Conservation (phyloP, 2,329 filamentous ascomycete genomes). For the Graphilbum sp. region DNA sequence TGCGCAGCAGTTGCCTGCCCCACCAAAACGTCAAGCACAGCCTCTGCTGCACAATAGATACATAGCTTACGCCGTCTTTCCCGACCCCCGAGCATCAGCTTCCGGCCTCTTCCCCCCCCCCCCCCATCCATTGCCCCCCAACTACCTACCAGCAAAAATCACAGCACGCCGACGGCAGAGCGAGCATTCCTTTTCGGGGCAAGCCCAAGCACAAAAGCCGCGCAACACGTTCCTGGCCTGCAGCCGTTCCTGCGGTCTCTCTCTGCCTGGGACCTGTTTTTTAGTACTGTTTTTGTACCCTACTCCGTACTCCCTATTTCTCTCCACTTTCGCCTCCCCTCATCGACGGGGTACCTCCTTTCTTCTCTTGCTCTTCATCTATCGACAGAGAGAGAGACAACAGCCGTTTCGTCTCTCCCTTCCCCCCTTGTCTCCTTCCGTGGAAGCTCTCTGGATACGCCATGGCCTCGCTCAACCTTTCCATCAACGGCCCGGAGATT, state of each 20-base stretch:
- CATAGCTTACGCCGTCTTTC: background rate
- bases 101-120: too few species aligned
- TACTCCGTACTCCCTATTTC: background rate
- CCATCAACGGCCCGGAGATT: slow-evolving; percentile 67
- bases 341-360: background rate
- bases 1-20: background rate
- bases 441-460: slow-evolving; percentile 6
- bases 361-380: slow-evolving; percentile 4
- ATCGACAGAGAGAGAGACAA: too few species aligned
- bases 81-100: background rate
- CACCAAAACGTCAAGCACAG: background rate
- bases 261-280: too few species aligned
- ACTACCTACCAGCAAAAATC: too few species aligned
- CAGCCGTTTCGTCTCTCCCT: background rate
- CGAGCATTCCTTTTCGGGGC: too few species aligned
- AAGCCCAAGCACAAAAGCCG: too few species aligned
- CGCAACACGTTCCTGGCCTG: too few species aligned
- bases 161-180: too few species aligned
- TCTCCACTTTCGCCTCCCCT: background rate
- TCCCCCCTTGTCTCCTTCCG: slow-evolving; percentile 3
- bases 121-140: too few species aligned
- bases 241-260: too few species aligned
- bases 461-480: slow-evolving; percentile 72
- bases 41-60: background rate
- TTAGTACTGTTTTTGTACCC: background rate